These are phyloP conservation scores for Gymnopus androsaceus DNA, from an alignment of 1,284 basidiomycete genomes.

Conservation along the genomic window DNA sequence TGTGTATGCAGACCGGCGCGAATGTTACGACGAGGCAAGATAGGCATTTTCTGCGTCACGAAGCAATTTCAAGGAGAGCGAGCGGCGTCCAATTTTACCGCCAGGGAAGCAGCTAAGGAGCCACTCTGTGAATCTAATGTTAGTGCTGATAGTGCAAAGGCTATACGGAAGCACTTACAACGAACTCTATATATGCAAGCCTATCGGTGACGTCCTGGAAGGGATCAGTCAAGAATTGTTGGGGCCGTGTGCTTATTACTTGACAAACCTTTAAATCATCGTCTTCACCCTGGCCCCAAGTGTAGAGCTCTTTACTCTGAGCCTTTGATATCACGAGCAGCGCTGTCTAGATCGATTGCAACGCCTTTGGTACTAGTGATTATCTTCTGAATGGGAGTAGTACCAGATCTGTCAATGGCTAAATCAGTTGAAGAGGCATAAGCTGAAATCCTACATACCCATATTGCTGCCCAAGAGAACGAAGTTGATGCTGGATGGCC, in stretches of 20 bases:
- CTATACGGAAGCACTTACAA: too few relatives aligned
- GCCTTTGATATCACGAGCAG: slow-evolving; percentile 65
- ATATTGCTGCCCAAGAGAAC: slow-evolving; percentile 73
- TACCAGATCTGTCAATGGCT: slow-evolving; percentile 40
- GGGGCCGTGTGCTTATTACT: slow-evolving; percentile 4
- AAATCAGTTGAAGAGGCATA: slow-evolving; percentile 6
- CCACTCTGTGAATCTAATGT: too few relatives aligned
- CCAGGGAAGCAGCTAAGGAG: slow-evolving; percentile 59
- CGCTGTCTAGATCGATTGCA: slow-evolving; percentile 67
- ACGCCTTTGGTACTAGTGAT: slow-evolving; percentile 77
- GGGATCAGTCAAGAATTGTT: slow-evolving; percentile 14
- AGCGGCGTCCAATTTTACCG: slow-evolving; percentile 60
- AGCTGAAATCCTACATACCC: slow-evolving; percentile 44
- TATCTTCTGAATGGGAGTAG: slow-evolving; percentile 68
- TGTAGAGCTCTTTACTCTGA: slow-evolving; percentile 79
- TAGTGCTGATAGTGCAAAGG: too few relatives aligned
- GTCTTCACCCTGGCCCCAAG: slow-evolving; percentile 72
- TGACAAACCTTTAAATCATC: slow-evolving; percentile 79
- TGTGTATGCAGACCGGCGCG: slow-evolving; percentile 60
- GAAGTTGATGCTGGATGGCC: slow-evolving; percentile 67
- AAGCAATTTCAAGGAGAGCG: slow-evolving; percentile 68
- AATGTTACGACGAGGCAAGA: slow-evolving; percentile 61
- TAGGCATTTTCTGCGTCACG: slow-evolving; percentile 65
- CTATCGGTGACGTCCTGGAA: slow-evolving; percentile 64
- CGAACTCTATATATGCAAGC: slow-evolving; percentile 75